Evolutionary conservation across 2,329 filamentous ascomycete genomes (phyloP).

Genomic region (Didymella pomorum): DNA sequence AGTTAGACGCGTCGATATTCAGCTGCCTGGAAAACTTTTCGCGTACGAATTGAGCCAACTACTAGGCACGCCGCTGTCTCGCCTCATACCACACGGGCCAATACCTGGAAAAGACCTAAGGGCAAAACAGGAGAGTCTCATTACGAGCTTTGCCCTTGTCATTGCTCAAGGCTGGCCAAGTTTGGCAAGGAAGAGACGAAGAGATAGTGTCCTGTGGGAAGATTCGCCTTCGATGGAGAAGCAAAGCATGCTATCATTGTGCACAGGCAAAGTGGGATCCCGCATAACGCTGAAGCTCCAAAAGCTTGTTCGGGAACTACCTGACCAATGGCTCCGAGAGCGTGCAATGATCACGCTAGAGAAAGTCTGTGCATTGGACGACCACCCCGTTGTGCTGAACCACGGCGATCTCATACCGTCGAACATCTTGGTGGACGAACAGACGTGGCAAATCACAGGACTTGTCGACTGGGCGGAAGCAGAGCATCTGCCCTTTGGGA

Average conservation of each 20-base stretch:
- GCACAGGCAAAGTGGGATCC: conserved; percentile 42
- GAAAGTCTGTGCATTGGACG: conserved; percentile 55
- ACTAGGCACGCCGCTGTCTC: conserved; percentile 34
- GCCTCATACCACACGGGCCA: conserved; percentile 17
- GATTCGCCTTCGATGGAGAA: conserved; percentile 31
- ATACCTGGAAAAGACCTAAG: conserved; percentile 3
- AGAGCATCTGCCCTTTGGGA: conserved; percentile 67
- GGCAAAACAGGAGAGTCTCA: conserved; percentile 31
- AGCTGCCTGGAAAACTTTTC: conserved; percentile 23
- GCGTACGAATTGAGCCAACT: conserved; percentile 41
- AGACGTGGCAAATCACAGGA: conserved; percentile 58
- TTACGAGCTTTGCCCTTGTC: conserved; percentile 40
- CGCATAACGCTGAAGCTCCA: conserved; percentile 37
- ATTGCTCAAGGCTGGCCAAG: conserved; percentile 38
- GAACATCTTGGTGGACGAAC: conserved; percentile 63
- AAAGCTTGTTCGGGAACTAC: conserved; percentile 35
- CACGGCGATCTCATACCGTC: conserved; percentile 68
- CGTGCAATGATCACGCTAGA: conserved; percentile 28
- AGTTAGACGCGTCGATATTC: conserved; percentile 16
- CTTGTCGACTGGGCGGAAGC: conserved; percentile 72
- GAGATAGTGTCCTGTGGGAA: conserved; percentile 18
- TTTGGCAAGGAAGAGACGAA: not conserved
- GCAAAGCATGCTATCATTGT: conserved; percentile 25
- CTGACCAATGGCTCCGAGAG: conserved; percentile 29
- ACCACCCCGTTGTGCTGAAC: conserved; percentile 64